These are phyloP conservation scores for Calonectria pauciramosa DNA, from an alignment of 2,329 filamentous ascomycete genomes.

Conservation along the genomic window DNA sequence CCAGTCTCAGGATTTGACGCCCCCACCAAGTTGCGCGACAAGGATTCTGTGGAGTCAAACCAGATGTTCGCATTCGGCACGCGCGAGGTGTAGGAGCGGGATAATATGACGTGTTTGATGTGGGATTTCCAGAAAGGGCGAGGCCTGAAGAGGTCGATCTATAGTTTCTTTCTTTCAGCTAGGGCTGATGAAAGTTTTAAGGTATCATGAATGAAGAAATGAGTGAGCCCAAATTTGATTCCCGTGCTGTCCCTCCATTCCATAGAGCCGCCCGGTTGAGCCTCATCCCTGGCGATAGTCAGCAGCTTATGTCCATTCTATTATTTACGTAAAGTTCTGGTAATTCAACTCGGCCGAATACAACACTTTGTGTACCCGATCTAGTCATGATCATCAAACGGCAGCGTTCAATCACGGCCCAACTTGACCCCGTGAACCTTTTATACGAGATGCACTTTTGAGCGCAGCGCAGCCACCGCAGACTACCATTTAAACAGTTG, in stretches of 20 bases:
- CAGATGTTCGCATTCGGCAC: neutral
- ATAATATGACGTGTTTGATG: neutral
- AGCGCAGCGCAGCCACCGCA: neutral
- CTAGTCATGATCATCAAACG: neutral
- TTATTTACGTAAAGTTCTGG: neutral
- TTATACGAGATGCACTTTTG: conserved; percentile 11
- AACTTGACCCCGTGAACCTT: neutral
- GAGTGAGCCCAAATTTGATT: neutral
- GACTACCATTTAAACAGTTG: conserved; percentile 14
- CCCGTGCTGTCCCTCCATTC: neutral
- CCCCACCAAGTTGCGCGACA: neutral
- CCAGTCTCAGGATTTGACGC: neutral
- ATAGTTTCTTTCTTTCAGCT: neutral
- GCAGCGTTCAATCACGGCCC: neutral
- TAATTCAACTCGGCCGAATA: neutral
- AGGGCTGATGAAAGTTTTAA: neutral
- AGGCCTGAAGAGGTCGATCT: neutral
- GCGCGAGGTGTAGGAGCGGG: neutral
- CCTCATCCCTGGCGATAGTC: no score
- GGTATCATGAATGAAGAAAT: neutral
- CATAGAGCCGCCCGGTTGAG: neutral
- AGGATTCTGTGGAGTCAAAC: neutral
- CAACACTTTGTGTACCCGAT: neutral
- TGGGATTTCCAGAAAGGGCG: neutral
- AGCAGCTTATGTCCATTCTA: no score